Conservation (phyloP, 805 yeast genomes). For the Zygotorulaspora florentina region DNA sequence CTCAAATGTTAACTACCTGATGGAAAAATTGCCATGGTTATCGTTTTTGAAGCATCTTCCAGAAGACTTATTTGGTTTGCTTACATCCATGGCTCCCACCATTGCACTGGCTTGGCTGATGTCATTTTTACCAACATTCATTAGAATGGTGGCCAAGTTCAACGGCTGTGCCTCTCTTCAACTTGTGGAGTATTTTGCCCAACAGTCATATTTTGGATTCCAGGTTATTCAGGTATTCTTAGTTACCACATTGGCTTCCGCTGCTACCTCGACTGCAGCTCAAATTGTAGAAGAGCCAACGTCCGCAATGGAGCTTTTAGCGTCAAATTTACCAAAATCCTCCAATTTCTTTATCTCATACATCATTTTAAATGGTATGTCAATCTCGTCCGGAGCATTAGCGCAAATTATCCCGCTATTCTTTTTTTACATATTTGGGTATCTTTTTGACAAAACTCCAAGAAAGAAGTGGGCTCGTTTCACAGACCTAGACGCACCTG, state of each 20-base stretch:
- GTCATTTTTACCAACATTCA: slow-evolving; percentile 62
- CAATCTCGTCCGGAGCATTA: slow-evolving; percentile 60
- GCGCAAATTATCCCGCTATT: slow-evolving; percentile 58
- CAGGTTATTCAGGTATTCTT: slow-evolving; percentile 68
- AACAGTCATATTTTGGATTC: slow-evolving; percentile 63
- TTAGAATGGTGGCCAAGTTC: slow-evolving; percentile 57
- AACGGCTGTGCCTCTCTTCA: slow-evolving; percentile 57
- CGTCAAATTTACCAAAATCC: slow-evolving; percentile 66
- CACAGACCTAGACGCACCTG: slow-evolving; percentile 45
- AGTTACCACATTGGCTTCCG: slow-evolving; percentile 65
- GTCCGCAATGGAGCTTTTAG: slow-evolving; percentile 52
- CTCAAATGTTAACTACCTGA: slow-evolving; percentile 62
- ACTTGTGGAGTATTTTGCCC: slow-evolving; percentile 58
- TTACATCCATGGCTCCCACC: slow-evolving; percentile 68
- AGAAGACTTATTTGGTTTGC: slow-evolving; percentile 48
- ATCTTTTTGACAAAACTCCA: slow-evolving; percentile 55
- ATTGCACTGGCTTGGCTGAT: slow-evolving; percentile 60
- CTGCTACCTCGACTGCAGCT: slow-evolving; percentile 65
- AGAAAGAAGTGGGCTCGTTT: slow-evolving; percentile 66
- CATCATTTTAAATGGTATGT: slow-evolving; percentile 62
- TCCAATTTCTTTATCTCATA: slow-evolving; percentile 71
- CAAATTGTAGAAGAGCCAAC: slow-evolving; percentile 57
- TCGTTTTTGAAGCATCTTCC: slow-evolving; percentile 57
- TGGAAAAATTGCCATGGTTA: slow-evolving; percentile 52
- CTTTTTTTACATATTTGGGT: slow-evolving; percentile 55